Base-by-base conservation (phyloP, 768 basidiomycete species). In the Boletus reticuloceps region DNA sequence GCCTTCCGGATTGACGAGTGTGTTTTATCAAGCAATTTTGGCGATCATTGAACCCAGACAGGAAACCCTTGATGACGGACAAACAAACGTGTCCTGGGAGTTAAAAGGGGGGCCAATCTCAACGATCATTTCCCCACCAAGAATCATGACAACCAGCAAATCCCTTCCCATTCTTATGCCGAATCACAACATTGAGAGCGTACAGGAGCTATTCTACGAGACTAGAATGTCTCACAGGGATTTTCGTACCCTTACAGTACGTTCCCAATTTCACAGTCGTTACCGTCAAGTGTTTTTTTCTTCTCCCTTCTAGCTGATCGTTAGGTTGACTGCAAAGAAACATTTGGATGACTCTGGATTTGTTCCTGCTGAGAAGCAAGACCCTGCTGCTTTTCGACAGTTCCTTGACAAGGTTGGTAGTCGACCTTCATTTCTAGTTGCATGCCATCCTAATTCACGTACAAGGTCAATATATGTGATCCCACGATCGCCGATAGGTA, bases 341-440 rank as follows among this genome's bases (percentile, higher is more conserved):
- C 1, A 53, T 37, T 27, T 67, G 37, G 53, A 62, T 38, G 0
- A 0, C 25, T 40, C 50, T 25, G 40, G 48, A 9, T 1, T 11
- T 19, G 39, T 53, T 9, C 1, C n/a, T 6, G 16, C 58, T 6
- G 66, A 65, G 34, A 44, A 54, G 1, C 65, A 67, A n/a, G 32
- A 54, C 5, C 48, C 56, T 0, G 12, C 3, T 22, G 54, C 61
- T 0, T 39, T 60, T 1, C 39, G 20, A 50, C 12, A 9, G 3
- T 67, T 67, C 27, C 50, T 62, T 29, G n/a, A 65, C 5, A 1
- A 38, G 29, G 66, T 67, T 48, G 31, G 58, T 51, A 8, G 16
- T 53, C 32, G 29, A 19, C 11, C 27, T 9, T 29, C n/a, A 25
- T 34, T 36, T 22, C 5, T 12, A 46, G 38, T 32, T 31, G 29